phyloP scores from a whole-genome alignment of 2,329 filamentous ascomycete genomes.

The Orbilia oligospora region DNA sequence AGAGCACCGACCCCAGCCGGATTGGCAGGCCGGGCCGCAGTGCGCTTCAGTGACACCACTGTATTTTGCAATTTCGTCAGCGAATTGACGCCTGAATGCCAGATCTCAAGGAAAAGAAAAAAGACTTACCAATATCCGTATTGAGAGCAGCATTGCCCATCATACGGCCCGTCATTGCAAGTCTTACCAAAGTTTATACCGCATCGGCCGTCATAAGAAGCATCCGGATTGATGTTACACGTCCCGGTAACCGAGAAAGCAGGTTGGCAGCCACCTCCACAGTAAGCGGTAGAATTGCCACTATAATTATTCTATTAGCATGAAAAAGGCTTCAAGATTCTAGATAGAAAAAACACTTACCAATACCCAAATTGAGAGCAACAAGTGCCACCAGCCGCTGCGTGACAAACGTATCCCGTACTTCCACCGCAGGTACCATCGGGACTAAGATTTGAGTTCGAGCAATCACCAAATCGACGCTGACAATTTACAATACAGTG shows the following conservation, averaged over 20 bases:
- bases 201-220: slow-evolving; percentile 58
- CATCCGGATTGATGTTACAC: slow-evolving; percentile 41
- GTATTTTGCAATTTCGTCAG: slow-evolving; percentile 17
- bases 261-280: slow-evolving; percentile 60
- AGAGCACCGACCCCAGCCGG: slow-evolving; percentile 47
- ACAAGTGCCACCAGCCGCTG: slow-evolving; percentile 67
- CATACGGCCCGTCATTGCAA: slow-evolving; percentile 55
- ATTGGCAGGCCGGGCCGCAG: slow-evolving; percentile 61
- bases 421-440: slow-evolving; percentile 67
- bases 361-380: slow-evolving; percentile 69
- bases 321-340: neutral
- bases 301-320: slow-evolving; percentile 25
- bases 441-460: slow-evolving; percentile 63
- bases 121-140: slow-evolving; percentile 66
- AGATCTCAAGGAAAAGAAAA: no score
- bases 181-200: slow-evolving; percentile 42
- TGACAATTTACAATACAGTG: slow-evolving; percentile 54
- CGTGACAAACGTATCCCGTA: slow-evolving; percentile 67
- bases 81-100: neutral
- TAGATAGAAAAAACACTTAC: slow-evolving; percentile 63
- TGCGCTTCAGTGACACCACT: slow-evolving; percentile 59
- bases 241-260: slow-evolving; percentile 56
- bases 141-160: slow-evolving; percentile 64
- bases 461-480: slow-evolving; percentile 53
- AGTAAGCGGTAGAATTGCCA: slow-evolving; percentile 52